Conservation (phyloP, 345 rosid species). For the Stellera chamaejasme region DNA sequence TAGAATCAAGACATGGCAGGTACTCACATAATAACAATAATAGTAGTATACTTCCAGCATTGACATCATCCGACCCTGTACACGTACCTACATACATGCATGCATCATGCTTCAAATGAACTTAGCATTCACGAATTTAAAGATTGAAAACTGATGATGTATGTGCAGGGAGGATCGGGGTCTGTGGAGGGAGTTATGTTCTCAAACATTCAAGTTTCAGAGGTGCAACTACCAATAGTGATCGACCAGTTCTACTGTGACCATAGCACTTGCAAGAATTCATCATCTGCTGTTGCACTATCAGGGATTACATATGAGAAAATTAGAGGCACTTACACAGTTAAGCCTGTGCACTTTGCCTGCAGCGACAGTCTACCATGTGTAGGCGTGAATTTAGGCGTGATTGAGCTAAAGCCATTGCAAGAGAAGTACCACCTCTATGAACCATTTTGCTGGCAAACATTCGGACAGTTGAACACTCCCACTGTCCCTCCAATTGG, state of each 20-base stretch:
- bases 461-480: conserved; percentile 68
- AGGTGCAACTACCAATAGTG: conserved; percentile 83
- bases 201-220: conserved; percentile 87
- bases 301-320: conserved; percentile 82
- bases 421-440: conserved; percentile 68
- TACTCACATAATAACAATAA: conserved; percentile 11
- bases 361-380: conserved; percentile 91
- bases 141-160: conserved; percentile 3
- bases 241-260: conserved; percentile 94
- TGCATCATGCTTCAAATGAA: no score
- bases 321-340: conserved; percentile 84
- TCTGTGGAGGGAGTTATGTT: conserved; percentile 81
- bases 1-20: conserved; percentile 99
- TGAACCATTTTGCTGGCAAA: conserved; percentile 92
- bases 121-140: no score
- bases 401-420: conserved; percentile 61
- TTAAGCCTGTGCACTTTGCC: conserved; percentile 84
- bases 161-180: conserved; percentile 87
- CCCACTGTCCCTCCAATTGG: conserved; percentile 80
- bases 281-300: conserved; percentile 72
- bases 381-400: conserved; percentile 57
- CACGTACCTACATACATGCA: no score
- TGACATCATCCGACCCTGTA: no score
- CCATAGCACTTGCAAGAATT: conserved; percentile 61
- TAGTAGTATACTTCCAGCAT: no score